A percentile compares a stretch with the other conserved stretches of the same genome.
Conservation (phyloP, 148 eudicot species). For the Chenopodium album region DNA sequence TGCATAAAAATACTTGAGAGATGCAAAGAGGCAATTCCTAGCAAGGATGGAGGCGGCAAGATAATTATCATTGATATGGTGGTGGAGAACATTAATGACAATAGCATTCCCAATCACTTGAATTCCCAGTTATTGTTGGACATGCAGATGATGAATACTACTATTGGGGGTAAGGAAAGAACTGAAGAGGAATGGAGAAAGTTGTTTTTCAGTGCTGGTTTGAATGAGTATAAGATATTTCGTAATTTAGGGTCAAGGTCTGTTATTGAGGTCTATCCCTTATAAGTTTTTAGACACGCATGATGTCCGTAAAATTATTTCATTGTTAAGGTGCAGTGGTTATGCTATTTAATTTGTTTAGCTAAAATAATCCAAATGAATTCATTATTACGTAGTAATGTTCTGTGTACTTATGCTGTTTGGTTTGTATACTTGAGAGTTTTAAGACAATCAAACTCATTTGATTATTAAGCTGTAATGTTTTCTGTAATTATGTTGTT, state of each 20-base stretch:
- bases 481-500: too few relatives aligned
- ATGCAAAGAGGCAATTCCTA: conserved; percentile 30
- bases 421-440: too few relatives aligned
- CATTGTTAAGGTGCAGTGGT: too few relatives aligned
- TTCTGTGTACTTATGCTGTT: too few relatives aligned
- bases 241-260: background rate
- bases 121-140: background rate
- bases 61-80: conserved; percentile 21
- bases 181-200: background rate
- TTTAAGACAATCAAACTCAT: too few relatives aligned
- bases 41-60: conserved; percentile 25
- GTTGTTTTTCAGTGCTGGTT: background rate
- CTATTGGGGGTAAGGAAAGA: background rate
- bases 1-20: conserved; percentile 21
- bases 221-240: background rate
- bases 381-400: too few relatives aligned
- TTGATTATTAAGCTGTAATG: too few relatives aligned
- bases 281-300: background rate
- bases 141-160: background rate
- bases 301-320: background rate
- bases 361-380: too few relatives aligned
- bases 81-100: background rate
- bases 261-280: background rate
- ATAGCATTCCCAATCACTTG: background rate
- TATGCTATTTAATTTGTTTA: too few relatives aligned